These are phyloP conservation scores for Xylaria castorea DNA, from an alignment of 495 filamentous ascomycete species.

Conservation along the genomic window DNA sequence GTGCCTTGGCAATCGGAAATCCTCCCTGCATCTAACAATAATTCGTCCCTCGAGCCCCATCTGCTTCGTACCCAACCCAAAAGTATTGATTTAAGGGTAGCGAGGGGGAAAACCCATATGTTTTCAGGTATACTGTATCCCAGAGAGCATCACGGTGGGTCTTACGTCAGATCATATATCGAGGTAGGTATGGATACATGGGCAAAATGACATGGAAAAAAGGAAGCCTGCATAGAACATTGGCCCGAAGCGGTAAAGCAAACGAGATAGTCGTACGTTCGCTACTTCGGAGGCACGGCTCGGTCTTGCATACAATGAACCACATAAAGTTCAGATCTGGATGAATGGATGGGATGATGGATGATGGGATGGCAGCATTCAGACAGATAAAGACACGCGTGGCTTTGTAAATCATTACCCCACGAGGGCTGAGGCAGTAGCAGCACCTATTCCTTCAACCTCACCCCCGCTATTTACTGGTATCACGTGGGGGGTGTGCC, in stretches of 20 bases:
- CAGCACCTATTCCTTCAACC: background rate
- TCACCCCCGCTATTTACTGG: slow-evolving; percentile 7
- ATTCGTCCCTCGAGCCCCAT: slow-evolving; percentile 6
- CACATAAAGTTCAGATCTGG: slow-evolving; percentile 5
- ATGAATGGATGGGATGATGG: background rate
- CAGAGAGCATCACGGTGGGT: slow-evolving; percentile 10
- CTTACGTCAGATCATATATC: slow-evolving; percentile 22
- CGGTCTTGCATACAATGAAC: slow-evolving; percentile 13
- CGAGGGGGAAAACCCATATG: slow-evolving; percentile 1
- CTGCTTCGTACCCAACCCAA: slow-evolving; percentile 28
- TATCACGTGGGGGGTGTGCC: slow-evolving; percentile 7
- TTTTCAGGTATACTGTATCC: background rate
- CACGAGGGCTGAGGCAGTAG: slow-evolving; percentile 12
- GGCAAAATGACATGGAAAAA: background rate
- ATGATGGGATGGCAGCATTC: slow-evolving; percentile 5
- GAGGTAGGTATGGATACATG: slow-evolving; percentile 23
- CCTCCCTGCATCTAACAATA: background rate
- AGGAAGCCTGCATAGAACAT: slow-evolving; percentile 16
- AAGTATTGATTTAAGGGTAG: slow-evolving; percentile 6
- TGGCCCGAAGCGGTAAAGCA: background rate
- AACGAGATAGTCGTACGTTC: slow-evolving; percentile 10
- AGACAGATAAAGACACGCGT: slow-evolving; percentile 20
- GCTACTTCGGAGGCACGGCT: background rate
- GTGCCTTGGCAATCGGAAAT: slow-evolving; percentile 3
- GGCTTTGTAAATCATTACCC: slow-evolving; percentile 21